These are phyloP conservation scores for Malassezia dermatis DNA, from an alignment of 1,284 basidiomycete species.

Conservation along the genomic window DNA sequence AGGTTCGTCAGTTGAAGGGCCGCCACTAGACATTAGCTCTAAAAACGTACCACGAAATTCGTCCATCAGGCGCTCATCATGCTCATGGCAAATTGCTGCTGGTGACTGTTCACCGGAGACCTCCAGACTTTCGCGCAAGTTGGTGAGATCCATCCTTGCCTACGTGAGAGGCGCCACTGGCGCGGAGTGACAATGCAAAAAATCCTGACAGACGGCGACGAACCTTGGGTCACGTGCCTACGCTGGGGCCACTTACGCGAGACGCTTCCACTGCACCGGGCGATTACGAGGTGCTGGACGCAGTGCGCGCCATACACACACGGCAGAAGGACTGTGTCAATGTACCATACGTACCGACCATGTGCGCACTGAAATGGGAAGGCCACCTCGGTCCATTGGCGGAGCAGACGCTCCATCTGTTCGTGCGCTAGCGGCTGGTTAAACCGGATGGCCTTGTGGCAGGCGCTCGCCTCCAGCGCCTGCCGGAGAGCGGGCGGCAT, in stretches of 20 bases:
- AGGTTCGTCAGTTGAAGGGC: constrained; percentile 17
- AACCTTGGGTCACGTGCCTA: not conserved
- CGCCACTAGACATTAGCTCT: not conserved
- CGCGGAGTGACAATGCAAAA: not conserved
- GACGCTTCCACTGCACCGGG: not conserved
- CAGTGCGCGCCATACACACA: not conserved
- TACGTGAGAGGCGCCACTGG: not conserved
- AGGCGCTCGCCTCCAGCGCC: not conserved
- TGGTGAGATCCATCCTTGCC: constrained; percentile 12
- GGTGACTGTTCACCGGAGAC: not conserved
- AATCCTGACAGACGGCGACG: not conserved
- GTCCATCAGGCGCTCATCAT: constrained; percentile 12
- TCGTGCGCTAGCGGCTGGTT: constrained; percentile 63
- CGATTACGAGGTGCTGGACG: not conserved
- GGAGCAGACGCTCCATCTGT: constrained; percentile 64
- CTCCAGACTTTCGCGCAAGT: constrained; percentile 18
- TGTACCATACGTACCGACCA: constrained; percentile 51
- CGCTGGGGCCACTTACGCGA: not conserved
- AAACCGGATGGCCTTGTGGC: constrained; percentile 11
- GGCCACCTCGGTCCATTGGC: constrained; percentile 59
- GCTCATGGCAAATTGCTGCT: not conserved
- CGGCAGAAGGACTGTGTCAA: constrained; percentile 1
- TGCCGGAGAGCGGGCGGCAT: not conserved
- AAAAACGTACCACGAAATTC: constrained; percentile 16
- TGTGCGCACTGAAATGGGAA: constrained; percentile 92